These are phyloP conservation scores for Tuctoria greenei DNA, from an alignment of 176 grass and related monocot genomes.

Conservation along the genomic window DNA sequence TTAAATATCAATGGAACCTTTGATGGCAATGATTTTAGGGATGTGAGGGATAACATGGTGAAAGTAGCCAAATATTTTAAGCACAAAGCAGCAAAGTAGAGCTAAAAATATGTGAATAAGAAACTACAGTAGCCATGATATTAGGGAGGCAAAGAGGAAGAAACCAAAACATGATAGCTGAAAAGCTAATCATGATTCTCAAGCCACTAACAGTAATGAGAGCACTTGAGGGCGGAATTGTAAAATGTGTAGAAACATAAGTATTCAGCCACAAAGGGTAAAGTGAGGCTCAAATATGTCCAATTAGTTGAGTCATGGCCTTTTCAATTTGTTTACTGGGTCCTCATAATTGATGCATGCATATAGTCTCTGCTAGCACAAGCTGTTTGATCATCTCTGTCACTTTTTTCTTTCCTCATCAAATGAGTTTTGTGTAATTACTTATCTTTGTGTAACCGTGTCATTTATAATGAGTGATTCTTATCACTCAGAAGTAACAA, in stretches of 20 bases:
- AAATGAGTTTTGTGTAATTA: neutral
- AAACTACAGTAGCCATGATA: constrained; percentile 37
- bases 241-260: constrained; percentile 11
- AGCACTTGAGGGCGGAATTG: neutral
- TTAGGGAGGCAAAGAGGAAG: constrained; percentile 12
- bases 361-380: constrained; percentile 8
- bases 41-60: constrained; percentile 6
- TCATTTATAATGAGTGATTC: neutral
- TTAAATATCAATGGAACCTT: constrained; percentile 17
- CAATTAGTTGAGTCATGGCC: neutral
- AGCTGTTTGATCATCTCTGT: neutral
- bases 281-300: constrained; percentile 2
- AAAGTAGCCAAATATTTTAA: constrained; percentile 24
- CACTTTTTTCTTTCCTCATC: neutral
- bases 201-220: constrained; percentile 32
- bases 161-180: constrained; percentile 28
- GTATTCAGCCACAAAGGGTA: neutral
- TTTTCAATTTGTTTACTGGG: neutral
- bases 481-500: neutral
- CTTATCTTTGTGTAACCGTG: neutral
- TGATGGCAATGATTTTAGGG: constrained; percentile 20
- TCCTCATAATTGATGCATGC: neutral
- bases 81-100: constrained; percentile 6
- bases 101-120: constrained; percentile 4
- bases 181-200: constrained; percentile 27